phyloP scores from a whole-genome alignment of 2,329 filamentous ascomycete genomes.

The Elsinoe necatrix region DNA sequence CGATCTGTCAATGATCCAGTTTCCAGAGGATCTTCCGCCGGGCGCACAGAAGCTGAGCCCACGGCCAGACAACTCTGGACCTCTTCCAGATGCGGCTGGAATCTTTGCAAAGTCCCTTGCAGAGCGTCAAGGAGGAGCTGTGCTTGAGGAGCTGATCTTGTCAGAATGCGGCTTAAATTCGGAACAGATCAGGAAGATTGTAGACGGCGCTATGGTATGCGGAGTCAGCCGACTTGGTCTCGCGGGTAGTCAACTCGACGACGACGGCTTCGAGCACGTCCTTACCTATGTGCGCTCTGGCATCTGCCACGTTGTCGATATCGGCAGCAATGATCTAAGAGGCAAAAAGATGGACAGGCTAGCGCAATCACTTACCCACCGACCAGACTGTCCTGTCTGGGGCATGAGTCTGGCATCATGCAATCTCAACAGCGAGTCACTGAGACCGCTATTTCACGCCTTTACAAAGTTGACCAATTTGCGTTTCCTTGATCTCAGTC shows the following conservation, averaged over 20 bases:
- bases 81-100: slow-evolving; percentile 46
- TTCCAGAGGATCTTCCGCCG: slow-evolving; percentile 47
- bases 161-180: slow-evolving; percentile 67
- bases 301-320: slow-evolving; percentile 76
- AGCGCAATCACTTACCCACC: slow-evolving; percentile 43
- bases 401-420: slow-evolving; percentile 82
- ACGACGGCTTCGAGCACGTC: slow-evolving; percentile 66
- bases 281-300: slow-evolving; percentile 66
- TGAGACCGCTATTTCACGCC: slow-evolving; percentile 67
- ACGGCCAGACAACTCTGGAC: slow-evolving; percentile 18
- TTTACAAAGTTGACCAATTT: slow-evolving; percentile 63
- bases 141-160: slow-evolving; percentile 74
- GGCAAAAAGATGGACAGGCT: slow-evolving; percentile 36
- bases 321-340: slow-evolving; percentile 71
- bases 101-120: slow-evolving; percentile 68
- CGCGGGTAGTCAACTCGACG: slow-evolving; percentile 70
- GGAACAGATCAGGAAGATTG: slow-evolving; percentile 62
- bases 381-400: slow-evolving; percentile 51
- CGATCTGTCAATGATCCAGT: slow-evolving; percentile 76
- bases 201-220: slow-evolving; percentile 74
- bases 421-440: slow-evolving; percentile 62
- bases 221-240: slow-evolving; percentile 72
- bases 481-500: slow-evolving; percentile 84
- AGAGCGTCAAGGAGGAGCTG: slow-evolving; percentile 65
- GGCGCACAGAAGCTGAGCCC: slow-evolving; percentile 20